These are phyloP conservation scores for Dendrocalamus latiflorus DNA, from an alignment of 202 grass and related monocot species.

Conservation along the genomic window DNA sequence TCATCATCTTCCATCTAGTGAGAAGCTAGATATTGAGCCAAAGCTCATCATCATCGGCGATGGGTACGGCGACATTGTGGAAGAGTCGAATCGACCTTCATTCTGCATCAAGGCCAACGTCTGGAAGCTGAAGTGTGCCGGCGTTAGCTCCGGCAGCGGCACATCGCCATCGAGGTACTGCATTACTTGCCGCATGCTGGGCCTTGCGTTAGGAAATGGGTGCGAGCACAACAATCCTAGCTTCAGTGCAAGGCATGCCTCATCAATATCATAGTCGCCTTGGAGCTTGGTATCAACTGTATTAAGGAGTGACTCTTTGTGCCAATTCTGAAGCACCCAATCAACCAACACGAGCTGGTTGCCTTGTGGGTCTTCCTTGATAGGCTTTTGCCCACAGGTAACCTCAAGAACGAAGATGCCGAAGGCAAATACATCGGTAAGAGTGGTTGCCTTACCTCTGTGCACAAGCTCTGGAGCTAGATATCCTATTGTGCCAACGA, in stretches of 20 bases:
- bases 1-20: too few relatives aligned
- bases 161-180: neutral
- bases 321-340: neutral
- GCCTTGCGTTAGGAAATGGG: neutral
- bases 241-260: neutral
- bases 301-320: neutral
- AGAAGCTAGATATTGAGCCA: too few relatives aligned
- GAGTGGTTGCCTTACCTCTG: neutral
- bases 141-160: neutral
- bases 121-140: neutral
- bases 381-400: neutral
- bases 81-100: neutral
- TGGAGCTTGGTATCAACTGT: neutral
- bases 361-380: neutral
- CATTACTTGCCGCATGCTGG: neutral
- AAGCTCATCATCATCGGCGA: neutral
- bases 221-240: neutral
- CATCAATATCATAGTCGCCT: neutral
- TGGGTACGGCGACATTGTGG: neutral
- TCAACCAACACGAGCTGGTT: neutral
- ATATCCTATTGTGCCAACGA: constrained; percentile 12
- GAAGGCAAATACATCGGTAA: neutral
- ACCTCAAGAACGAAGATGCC: too few relatives aligned
- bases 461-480: neutral
- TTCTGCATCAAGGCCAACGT: neutral